Evolutionary conservation across 2,329 filamentous ascomycete genomes (phyloP), one percentile per base, ranked within the genome.

Genomic region (Colletotrichum navitas): DNA sequence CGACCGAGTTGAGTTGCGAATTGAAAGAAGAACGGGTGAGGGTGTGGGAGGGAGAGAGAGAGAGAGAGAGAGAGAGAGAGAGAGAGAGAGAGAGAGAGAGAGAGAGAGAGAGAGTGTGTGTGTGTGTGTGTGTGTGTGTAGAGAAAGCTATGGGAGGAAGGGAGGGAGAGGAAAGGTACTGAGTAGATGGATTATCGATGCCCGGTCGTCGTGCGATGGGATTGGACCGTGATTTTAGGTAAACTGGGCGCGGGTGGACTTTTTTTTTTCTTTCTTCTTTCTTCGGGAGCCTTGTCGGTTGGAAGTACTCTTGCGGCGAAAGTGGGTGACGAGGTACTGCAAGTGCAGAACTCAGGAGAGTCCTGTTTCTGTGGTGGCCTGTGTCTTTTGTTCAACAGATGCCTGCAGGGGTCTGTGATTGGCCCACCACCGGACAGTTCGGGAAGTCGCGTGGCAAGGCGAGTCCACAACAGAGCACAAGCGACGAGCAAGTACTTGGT

Each of bases 191-290:
- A 43, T 21, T 71, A 60, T 63, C 68, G 68, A 73, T 71, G 71
- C 63, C 67, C 52, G 61, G 39, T 60, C 39, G 65, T 59, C 45
- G 68, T 43, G 68, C 65, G 64, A 68, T 41, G 65, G 68, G 68
- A 71, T 71, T 71, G 68, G 68, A 61, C 68, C 65, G 65, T 68
- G 68, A 59, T 59, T 71, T 71, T 51, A 68, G 66, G 66, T 71
- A 71, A 71, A 68, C 54, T 71, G 61, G 65, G 52, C 63, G 39
- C 45, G 64, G 68, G 68, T 71, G 64, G 64, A 58, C 64, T 51
- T 36, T 39, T 36, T 51, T 41, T 63, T 52, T n/a, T 21, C 32
- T 36, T 51, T 41, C 54, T 52, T n/a, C 12, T 41, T 32, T 1
- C 26, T 32, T 26, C 32, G 11, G 21, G 2, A 56, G 54, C 32